Evolutionary conservation across 768 basidiomycete species (phyloP).

Genomic region (Amanita thiersii): DNA sequence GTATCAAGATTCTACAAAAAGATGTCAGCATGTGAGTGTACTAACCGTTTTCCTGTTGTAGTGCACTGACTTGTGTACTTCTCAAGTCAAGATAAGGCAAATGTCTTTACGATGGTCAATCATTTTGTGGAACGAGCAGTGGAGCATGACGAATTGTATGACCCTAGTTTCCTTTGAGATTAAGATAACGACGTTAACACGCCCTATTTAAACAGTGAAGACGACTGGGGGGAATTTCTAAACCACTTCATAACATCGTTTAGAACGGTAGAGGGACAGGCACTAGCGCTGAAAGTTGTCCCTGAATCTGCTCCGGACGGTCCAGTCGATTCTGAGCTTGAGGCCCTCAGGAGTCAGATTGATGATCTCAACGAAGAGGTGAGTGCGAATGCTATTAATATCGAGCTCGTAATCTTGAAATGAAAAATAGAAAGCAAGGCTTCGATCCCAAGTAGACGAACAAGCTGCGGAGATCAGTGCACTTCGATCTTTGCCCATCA

Average conservation of each 20-base stretch:
- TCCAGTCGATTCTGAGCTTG: slow-evolving; percentile 54
- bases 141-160: slow-evolving; percentile 58
- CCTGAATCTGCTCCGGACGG: slow-evolving; percentile 26
- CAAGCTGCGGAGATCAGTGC: slow-evolving; percentile 65
- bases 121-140: slow-evolving; percentile 59
- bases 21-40: slow-evolving; percentile 54
- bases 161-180: slow-evolving; percentile 4
- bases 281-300: slow-evolving; percentile 42
- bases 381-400: slow-evolving; percentile 6
- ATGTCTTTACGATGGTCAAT: slow-evolving; percentile 50
- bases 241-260: slow-evolving; percentile 53
- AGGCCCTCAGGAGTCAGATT: slow-evolving; percentile 47
- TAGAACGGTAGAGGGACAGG: slow-evolving; percentile 58
- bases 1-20: slow-evolving; percentile 46
- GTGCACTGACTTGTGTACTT: slow-evolving; percentile 4
- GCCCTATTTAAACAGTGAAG: slow-evolving; percentile 40
- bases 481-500: slow-evolving; percentile 42
- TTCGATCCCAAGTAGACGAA: slow-evolving; percentile 49
- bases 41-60: neutral
- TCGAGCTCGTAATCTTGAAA: neutral
- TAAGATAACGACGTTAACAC: slow-evolving; percentile 9
- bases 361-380: slow-evolving; percentile 66
- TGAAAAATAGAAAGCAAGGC: slow-evolving; percentile 15
- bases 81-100: slow-evolving; percentile 52
- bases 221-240: slow-evolving; percentile 56